Evolutionary conservation across 2,329 filamentous ascomycete species (phyloP).

Genomic region (Stagonosporopsis rhizophila): DNA sequence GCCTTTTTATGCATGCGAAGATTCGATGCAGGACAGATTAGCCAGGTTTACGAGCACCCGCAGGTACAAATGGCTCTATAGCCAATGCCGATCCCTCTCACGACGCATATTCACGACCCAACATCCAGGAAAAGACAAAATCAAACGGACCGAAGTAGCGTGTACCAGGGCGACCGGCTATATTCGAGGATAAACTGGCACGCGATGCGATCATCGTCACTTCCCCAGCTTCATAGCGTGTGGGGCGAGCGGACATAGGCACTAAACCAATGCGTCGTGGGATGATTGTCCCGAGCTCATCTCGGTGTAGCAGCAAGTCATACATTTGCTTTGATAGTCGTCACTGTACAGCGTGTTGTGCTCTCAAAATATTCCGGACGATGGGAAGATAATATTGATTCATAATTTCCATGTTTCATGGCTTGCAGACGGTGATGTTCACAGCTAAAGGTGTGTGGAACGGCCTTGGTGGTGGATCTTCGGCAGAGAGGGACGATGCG

Average conservation of each 20-base stretch:
- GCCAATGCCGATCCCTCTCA: conserved; percentile 12
- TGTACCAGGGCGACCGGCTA: conserved; percentile 13
- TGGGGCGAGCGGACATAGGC: conserved; percentile 14
- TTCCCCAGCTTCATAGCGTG: conserved; percentile 18
- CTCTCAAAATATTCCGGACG: conserved; percentile 6
- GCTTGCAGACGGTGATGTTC: neutral
- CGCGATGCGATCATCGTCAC: conserved; percentile 8
- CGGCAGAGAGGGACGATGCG: conserved; percentile 40
- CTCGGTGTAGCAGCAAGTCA: neutral
- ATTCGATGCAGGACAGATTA: conserved; percentile 12
- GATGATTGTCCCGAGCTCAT: conserved; percentile 3
- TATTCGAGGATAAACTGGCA: conserved; percentile 15
- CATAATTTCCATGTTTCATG: neutral
- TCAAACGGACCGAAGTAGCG: conserved; percentile 11
- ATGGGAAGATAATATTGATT: neutral
- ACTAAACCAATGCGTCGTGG: neutral
- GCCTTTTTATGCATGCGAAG: conserved; percentile 14
- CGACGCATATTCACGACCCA: conserved; percentile 1
- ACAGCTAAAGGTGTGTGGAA: neutral
- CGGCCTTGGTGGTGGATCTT: conserved; percentile 38
- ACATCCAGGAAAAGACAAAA: conserved; percentile 7
- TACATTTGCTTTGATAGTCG: neutral
- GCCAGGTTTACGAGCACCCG: conserved; percentile 6
- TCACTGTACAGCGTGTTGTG: too few species aligned
- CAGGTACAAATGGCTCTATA: conserved; percentile 8